Evolutionary conservation across 106 monocot genomes (phyloP), one percentile per base, ranked within the genome.

Genomic region (Phalaenopsis equestris): DNA sequence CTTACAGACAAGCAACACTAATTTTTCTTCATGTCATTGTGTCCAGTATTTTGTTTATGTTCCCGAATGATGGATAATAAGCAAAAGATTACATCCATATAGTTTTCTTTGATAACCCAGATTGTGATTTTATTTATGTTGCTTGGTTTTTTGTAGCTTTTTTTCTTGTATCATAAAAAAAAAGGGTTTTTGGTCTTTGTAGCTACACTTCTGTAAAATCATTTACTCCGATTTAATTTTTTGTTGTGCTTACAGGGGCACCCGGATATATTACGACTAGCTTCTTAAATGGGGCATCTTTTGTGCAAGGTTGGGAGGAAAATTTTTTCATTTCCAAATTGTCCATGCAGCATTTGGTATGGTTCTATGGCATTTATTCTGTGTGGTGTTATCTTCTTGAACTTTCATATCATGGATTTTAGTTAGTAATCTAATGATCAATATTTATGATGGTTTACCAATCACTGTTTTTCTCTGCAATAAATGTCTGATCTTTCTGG

Each of bases 291-390:
- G 99, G 99, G 48, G 61, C 85, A 77, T 95, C 99, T 64, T 99
- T 99, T 83, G 91, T 99, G 38, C 86, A 99, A 79, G 99, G 99
- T 39, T 99, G 94, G 93, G 91, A 93, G 64, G 83, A 88, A 72
- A 93, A 91, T 45, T 93, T 99, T 81, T 99, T 99, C 74, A 87
- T 99, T 78, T 93, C 99, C 47, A 99, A 95, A 52, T 99, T 95
- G 99, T 93, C 91, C 88, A 99, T 99, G 99, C 99, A 99, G 70
- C 94, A 99, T 58, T 81, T 99, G 92, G 99, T 99, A 87, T 79
- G 19, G 58, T 76, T 49, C 76, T 48, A 24, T 24, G 43, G 43
- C 15, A 74, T 6, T 43, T 8, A 6, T 74, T 74, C n/a, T 42
- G 41, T 45, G 41, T 74, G 8, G 42, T 42, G 41, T 74, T 42